Conservation (phyloP, 176 grass and related monocot species). For the Triticum timopheevii region DNA sequence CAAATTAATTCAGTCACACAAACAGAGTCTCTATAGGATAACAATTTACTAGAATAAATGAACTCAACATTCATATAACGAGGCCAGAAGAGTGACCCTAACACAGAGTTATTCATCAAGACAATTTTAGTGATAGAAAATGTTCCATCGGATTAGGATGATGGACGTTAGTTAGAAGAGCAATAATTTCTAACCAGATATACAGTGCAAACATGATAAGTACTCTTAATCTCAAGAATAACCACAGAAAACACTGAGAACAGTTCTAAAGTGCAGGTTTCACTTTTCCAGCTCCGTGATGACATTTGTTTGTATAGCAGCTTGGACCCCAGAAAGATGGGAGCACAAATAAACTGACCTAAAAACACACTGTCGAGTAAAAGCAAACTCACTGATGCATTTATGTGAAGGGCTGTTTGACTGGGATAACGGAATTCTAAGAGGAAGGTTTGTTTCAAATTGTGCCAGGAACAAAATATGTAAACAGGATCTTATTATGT, state of each 20-base stretch:
- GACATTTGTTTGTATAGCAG: neutral
- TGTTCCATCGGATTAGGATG: constrained; percentile 3
- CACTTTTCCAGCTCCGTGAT: neutral
- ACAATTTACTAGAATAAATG: neutral
- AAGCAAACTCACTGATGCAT: neutral
- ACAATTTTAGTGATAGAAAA: neutral
- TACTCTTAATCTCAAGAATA: neutral
- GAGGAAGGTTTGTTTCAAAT: neutral
- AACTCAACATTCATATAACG: neutral
- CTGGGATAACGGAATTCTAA: neutral
- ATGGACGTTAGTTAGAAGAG: neutral
- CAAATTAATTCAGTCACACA: neutral
- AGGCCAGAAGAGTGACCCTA: neutral
- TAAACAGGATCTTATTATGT: neutral
- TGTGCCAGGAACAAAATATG: neutral
- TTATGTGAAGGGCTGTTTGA: neutral
- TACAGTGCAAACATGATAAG: neutral
- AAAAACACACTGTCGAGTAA: neutral
- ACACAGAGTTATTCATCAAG: neutral
- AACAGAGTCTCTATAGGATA: neutral
- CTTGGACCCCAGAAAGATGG: neutral
- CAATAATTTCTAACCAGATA: neutral
- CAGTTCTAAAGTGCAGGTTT: neutral
- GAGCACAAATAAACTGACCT: neutral
- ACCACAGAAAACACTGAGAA: neutral